These are phyloP conservation scores for Boechera divaricarpa DNA, from an alignment of 345 rosid genomes.

Conservation along the genomic window DNA sequence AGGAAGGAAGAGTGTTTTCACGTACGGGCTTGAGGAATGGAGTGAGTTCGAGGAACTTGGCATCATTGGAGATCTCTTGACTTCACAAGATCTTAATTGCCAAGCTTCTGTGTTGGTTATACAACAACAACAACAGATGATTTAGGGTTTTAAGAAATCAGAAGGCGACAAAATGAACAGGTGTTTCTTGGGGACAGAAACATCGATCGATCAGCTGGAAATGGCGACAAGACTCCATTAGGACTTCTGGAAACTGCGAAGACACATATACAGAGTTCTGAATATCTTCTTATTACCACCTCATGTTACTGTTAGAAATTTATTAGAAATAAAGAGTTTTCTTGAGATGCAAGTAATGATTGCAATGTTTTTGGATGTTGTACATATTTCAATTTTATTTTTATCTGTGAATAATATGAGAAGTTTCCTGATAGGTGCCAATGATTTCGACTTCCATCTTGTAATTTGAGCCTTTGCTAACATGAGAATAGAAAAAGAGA, in stretches of 20 bases:
- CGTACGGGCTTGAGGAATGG: conserved; percentile 46
- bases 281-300: background rate
- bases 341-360: conserved; percentile 22
- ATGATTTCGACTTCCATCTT: too few relatives aligned
- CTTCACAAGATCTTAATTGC: conserved; percentile 40
- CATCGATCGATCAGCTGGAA: conserved; percentile 5
- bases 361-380: conserved; percentile 3
- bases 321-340: conserved; percentile 9
- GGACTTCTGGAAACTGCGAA: background rate
- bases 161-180: background rate
- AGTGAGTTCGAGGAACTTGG: conserved; percentile 47
- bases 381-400: conserved; percentile 10
- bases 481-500: too few relatives aligned
- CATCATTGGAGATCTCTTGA: conserved; percentile 42
- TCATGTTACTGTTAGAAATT: conserved; percentile 17
- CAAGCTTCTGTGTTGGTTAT: conserved; percentile 43
- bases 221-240: background rate
- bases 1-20: conserved; percentile 37
- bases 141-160: conserved; percentile 20
- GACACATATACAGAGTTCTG: background rate
- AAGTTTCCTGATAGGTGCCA: background rate
- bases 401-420: background rate
- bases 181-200: background rate
- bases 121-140: conserved; percentile 46
- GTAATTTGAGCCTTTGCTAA: too few relatives aligned